Base-by-base conservation (phyloP, 106 monocot genomes). In the Dioscorea zingiberensis region DNA sequence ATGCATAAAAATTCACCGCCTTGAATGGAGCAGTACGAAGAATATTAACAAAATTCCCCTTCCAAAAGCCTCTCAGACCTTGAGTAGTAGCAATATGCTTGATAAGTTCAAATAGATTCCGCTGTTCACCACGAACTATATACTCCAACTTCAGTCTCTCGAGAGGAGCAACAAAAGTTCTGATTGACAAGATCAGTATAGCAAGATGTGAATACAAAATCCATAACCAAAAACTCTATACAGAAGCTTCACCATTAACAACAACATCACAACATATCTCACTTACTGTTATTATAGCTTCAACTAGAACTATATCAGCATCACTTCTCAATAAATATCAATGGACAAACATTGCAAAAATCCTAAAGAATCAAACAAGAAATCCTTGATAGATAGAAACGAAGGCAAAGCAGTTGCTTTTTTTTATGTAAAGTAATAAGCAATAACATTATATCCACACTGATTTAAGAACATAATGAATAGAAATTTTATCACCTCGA, bases 11-110 rank as follows among this genome's bases (percentile, higher is more conserved):
- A 66, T 99, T 99, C 21, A 99, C 58, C 58, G 93, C 88, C 78
- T 93, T 99, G 72, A 99, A 99, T 56, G 98, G 98, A 62, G 93
- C 98, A 48, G 93, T 99, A 17, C 93, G 98, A 74, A 99, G 98
- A 71, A 99, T 87, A 75, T 99, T 99, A 58, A 99, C 89, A 63
- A 93, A 86, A 61, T 99, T 99, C 28, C 93, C 98, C 64, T 87
- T 99, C 98, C 98, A 93, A 19, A 99, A 99, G 68, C 98, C 98
- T 75, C 74, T 89, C 51, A 93, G 44, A 44, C 98, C 93, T 76
- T 99, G 89, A 48, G 86, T 68, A 51, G 66, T 60, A 26, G 86
- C 81, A 64, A 99, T 93, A 60, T 71, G 71, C 16, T 83, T 74
- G 47, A 99, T 67, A 21, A 99, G 78, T 27, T 79, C 76, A 70